Evolutionary conservation across 441 rosid genomes (phyloP), one percentile per base, ranked within the genome.

Genomic region (Capsella rubella): DNA sequence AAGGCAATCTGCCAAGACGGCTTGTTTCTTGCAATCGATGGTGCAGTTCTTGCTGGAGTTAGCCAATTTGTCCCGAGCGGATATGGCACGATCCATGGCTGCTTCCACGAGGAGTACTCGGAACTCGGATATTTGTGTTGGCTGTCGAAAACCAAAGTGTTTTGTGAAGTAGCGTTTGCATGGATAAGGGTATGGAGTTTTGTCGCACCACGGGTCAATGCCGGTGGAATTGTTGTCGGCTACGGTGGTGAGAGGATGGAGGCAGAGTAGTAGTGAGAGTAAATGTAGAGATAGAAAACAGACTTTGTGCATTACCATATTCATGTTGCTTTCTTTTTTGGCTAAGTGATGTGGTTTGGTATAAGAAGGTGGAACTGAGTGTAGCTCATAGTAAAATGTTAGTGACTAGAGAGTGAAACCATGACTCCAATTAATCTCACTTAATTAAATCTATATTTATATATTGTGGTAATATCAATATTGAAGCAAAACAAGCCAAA

Each of bases 101-200:
- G 86, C 50, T 37, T 73, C 72, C 39, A 86, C 69, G 45, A 81
- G 57, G 62, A 84, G 80, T 40, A 69, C 54, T 18, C 93, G 85
- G 27, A 91, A 89, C 16, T 85, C 69, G 28, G 89, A 71, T 42
- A 78, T 32, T 14, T 86, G 87, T 50, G 81, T 71, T 0, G 80
- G 84, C 12, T 59, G 53, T 40, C 42, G 62, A 58, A 50, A 57
- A 42, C 28, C 43, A n/a, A n/a, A n/a, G n/a, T 61, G 75, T 68
- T 18, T 63, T 50, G 65, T 63, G 84, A 79, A 86, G 75, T 81
- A 80, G 8, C 72, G 67, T 71, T 70, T 71, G 73, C 97, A 92
- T 6, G 90, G 80, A 28, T 82, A 81, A 16, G 93, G 95, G 72
- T 91, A 86, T 4, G 97, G 95, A 28, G 93, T 89, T 68, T 73